Evolutionary conservation across 1,139 yeast genomes (phyloP).

Genomic region (Yamadazyma conglobata): DNA sequence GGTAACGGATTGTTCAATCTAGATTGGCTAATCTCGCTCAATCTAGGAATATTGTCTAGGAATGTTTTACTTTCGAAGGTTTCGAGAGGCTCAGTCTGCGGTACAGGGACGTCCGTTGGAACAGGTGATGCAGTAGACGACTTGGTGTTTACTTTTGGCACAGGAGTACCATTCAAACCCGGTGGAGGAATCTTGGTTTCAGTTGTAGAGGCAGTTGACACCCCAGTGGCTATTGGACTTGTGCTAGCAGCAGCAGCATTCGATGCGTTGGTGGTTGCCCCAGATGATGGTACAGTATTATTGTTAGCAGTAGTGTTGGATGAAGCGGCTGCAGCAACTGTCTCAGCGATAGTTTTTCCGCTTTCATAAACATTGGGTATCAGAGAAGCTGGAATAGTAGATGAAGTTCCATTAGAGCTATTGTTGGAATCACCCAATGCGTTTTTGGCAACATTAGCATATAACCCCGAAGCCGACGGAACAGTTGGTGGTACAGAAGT

Average conservation of each 20-base stretch:
- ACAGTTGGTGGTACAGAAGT: conserved; percentile 18
- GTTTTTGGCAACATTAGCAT: conserved; percentile 21
- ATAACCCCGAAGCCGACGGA: conserved; percentile 18
- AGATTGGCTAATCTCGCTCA: conserved; percentile 30
- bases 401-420: conserved; percentile 12
- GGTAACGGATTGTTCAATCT: conserved; percentile 51
- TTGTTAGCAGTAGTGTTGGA: conserved; percentile 1
- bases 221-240: conserved; percentile 9
- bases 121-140: conserved; percentile 20
- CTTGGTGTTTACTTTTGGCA: conserved; percentile 14
- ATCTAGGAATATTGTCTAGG: conserved; percentile 29
- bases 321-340: conserved; percentile 15
- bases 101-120: conserved; percentile 9
- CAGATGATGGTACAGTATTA: conserved; percentile 5
- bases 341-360: conserved; percentile 18
- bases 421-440: conserved; percentile 7
- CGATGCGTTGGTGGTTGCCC: conserved; percentile 17
- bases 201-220: conserved; percentile 5
- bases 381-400: conserved; percentile 8
- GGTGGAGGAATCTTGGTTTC: conserved; percentile 20
- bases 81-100: conserved; percentile 9
- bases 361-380: conserved; percentile 13
- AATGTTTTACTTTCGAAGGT: conserved; percentile 21
- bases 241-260: conserved; percentile 11
- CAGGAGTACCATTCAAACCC: conserved; percentile 18